phyloP scores from a whole-genome alignment of 2,329 filamentous ascomycete species.

The Ophiostoma populinum region DNA sequence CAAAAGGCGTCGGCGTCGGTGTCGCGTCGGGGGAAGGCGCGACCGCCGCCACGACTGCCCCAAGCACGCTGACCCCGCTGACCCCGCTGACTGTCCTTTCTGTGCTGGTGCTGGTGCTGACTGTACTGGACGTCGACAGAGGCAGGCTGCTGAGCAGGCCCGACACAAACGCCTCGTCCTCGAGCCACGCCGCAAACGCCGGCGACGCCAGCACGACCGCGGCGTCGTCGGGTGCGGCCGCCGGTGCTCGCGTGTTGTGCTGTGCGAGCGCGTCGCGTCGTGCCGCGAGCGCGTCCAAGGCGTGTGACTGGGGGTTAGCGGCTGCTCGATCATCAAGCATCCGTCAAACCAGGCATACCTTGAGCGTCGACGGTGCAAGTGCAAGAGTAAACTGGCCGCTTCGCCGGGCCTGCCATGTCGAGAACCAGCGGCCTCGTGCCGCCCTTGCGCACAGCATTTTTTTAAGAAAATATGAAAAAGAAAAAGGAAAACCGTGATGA shows the following conservation, averaged over 20 bases:
- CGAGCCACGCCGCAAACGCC: constrained; percentile 28
- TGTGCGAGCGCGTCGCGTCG: not conserved
- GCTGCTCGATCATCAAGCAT: no score
- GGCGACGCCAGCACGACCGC: constrained; percentile 33
- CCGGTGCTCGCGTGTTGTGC: not conserved
- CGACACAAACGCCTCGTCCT: constrained; percentile 23
- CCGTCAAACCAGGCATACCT: no score
- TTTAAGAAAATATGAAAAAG: not conserved
- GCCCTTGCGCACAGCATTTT: not conserved
- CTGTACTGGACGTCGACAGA: constrained; percentile 9
- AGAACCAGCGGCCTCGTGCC: constrained; percentile 3
- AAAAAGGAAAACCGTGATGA: not conserved
- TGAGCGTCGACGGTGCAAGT: constrained; percentile 4
- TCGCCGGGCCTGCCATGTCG: not conserved
- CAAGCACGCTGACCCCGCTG: constrained; percentile 29
- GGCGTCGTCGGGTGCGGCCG: constrained; percentile 18
- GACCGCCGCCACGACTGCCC: constrained; percentile 39
- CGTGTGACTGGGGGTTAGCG: constrained; percentile 8
- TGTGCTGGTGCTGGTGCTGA: not conserved
- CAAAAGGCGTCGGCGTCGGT: constrained; percentile 12
- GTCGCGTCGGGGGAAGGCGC: constrained; percentile 15
- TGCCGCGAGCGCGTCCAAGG: constrained; percentile 7
- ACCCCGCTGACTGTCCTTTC: no score
- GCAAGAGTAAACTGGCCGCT: constrained; percentile 11
- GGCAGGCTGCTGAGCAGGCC: constrained; percentile 15